Conservation (phyloP, 192 early-diverging fungal species). For the Coemansia sp. region DNA sequence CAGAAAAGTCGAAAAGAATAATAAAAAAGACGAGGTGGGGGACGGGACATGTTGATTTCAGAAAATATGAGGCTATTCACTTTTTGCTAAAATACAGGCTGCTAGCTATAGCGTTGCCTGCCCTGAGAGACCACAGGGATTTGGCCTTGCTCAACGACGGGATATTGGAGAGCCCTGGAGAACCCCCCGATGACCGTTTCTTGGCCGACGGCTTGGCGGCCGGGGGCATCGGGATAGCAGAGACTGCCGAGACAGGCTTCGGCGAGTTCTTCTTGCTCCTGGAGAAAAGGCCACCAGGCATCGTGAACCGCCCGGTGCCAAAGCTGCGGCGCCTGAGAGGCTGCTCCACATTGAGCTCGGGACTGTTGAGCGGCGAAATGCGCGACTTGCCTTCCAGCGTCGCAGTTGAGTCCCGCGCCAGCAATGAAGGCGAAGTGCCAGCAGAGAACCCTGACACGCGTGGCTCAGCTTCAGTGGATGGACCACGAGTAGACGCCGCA, state of each 20-base stretch:
- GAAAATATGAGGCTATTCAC: background rate
- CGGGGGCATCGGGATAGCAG: slow-evolving; percentile 40
- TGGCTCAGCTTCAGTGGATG: background rate
- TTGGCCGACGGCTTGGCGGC: background rate
- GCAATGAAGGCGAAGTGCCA: background rate
- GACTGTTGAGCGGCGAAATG: slow-evolving; percentile 40
- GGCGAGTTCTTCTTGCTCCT: slow-evolving; percentile 15
- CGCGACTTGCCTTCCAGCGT: slow-evolving; percentile 13
- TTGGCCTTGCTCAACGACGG: slow-evolving; percentile 37
- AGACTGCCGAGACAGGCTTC: slow-evolving; percentile 7
- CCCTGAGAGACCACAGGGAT: slow-evolving; percentile 36
- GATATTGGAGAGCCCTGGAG: slow-evolving; percentile 20
- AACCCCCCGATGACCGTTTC: background rate
- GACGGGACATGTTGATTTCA: no score
- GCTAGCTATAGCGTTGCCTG: background rate
- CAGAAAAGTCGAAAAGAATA: background rate
- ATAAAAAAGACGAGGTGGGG: background rate
- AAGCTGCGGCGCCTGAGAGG: slow-evolving; percentile 7
- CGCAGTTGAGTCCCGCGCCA: background rate
- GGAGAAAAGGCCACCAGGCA: slow-evolving; percentile 22
- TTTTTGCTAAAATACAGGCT: background rate
- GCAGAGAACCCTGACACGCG: background rate
- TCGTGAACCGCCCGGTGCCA: slow-evolving; percentile 16
- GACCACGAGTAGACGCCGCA: background rate
- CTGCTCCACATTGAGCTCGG: slow-evolving; percentile 7